Conservation (phyloP, 1,139 yeast genomes). For the Candida labiduridarum region DNA sequence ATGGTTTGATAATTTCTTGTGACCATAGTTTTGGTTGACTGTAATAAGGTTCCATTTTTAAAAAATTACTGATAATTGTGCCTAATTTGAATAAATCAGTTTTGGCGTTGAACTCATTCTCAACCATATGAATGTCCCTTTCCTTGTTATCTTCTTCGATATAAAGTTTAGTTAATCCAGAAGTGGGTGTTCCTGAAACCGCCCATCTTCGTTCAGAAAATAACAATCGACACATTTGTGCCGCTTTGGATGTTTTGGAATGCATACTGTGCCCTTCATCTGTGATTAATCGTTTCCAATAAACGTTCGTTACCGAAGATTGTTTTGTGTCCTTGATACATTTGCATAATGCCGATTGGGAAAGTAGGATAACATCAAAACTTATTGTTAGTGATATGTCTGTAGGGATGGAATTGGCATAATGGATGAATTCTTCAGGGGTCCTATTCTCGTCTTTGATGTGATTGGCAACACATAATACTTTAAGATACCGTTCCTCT, state of each 20-base stretch:
- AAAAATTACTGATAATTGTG: conserved; percentile 50
- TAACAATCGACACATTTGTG: conserved; percentile 48
- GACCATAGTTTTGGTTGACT: conserved; percentile 52
- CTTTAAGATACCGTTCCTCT: conserved; percentile 34
- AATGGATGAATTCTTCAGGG: conserved; percentile 16
- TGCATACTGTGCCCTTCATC: conserved; percentile 74
- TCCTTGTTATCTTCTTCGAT: conserved; percentile 49
- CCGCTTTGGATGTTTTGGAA: conserved; percentile 52
- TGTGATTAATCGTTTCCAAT: conserved; percentile 71
- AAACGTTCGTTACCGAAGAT: conserved; percentile 31
- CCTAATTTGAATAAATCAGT: conserved; percentile 61
- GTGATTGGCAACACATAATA: conserved; percentile 36
- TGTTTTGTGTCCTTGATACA: conserved; percentile 28
- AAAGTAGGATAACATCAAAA: conserved; percentile 56
- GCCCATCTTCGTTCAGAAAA: conserved; percentile 69
- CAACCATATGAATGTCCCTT: conserved; percentile 28
- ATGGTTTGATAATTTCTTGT: conserved; percentile 49
- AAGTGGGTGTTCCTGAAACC: conserved; percentile 75
- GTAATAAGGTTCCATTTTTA: conserved; percentile 62
- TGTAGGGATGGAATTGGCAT: conserved; percentile 26
- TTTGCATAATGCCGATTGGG: conserved; percentile 47
- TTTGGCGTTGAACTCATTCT: conserved; percentile 35
- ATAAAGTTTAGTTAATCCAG: conserved; percentile 63
- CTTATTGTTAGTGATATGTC: conserved; percentile 35
- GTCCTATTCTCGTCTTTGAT: conserved; percentile 23